A percentile compares a stretch with the other conserved stretches of the same genome.
Evolutionary conservation across 768 basidiomycete species (phyloP).

Genomic region (Cyclocybe cylindracea): DNA sequence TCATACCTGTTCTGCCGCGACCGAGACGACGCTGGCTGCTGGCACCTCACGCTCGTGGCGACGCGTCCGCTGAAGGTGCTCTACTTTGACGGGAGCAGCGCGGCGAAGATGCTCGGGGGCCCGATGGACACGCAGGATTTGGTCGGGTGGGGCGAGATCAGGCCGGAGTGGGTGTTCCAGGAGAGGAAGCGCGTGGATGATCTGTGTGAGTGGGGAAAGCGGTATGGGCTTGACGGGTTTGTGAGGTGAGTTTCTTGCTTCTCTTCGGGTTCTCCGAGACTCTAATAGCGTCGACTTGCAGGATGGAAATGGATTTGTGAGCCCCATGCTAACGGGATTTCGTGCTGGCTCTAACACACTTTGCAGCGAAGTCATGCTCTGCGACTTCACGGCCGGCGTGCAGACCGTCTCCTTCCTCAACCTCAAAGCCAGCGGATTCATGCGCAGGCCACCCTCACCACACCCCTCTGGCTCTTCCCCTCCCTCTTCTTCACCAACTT

Average conservation of each 20-base stretch:
- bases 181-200: slow-evolving; percentile 37
- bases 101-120: slow-evolving; percentile 40
- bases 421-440: slow-evolving; percentile 14
- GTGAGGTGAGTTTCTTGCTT: slow-evolving; percentile 35
- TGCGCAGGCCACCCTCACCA: neutral
- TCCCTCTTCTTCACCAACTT: no score
- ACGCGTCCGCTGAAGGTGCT: slow-evolving; percentile 43
- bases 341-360: neutral
- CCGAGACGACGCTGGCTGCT: slow-evolving; percentile 24
- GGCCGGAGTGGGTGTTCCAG: slow-evolving; percentile 18
- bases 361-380: slow-evolving; percentile 48
- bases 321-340: no score
- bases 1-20: slow-evolving; percentile 37
- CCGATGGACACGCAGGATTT: slow-evolving; percentile 50
- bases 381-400: slow-evolving; percentile 44
- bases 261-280: neutral
- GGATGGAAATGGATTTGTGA: slow-evolving; percentile 54
- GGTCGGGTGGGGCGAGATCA: slow-evolving; percentile 39
- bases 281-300: slow-evolving; percentile 8
- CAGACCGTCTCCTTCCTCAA: slow-evolving; percentile 40
- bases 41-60: slow-evolving; percentile 40
- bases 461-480: neutral
- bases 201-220: slow-evolving; percentile 46
- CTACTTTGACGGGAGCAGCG: slow-evolving; percentile 56
- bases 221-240: slow-evolving; percentile 44